Evolutionary conservation across 352 stramenopile species (phyloP).

Genomic region (Saprolegnia parasitica): DNA sequence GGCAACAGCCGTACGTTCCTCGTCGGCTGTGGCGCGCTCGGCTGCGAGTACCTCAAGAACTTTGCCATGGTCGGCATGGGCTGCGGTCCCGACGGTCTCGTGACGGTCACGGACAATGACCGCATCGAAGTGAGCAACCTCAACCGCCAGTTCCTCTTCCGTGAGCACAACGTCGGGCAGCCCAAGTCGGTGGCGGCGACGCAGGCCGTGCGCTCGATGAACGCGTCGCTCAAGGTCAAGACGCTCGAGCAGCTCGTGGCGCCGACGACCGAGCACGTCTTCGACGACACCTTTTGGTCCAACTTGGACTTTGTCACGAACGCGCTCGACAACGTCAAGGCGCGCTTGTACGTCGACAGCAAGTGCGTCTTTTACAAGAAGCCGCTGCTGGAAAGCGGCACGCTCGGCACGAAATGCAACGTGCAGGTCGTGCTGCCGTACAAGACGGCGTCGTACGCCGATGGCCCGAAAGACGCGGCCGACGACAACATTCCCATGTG

Average conservation of each 20-base stretch:
- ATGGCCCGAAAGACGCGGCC: slow-evolving; percentile 93
- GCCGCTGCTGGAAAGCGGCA: slow-evolving; percentile 97
- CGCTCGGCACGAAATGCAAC: slow-evolving; percentile 98
- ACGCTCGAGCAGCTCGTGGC: slow-evolving; percentile 75
- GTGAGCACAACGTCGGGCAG: slow-evolving; percentile 81
- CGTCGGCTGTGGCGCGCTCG: slow-evolving; percentile 72
- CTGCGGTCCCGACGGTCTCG: slow-evolving; percentile 66
- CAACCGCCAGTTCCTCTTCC: slow-evolving; percentile 84
- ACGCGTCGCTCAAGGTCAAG: slow-evolving; percentile 68
- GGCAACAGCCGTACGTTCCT: slow-evolving; percentile 72
- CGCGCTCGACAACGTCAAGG: slow-evolving; percentile 98
- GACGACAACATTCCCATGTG: slow-evolving; percentile 99
- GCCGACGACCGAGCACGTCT: slow-evolving; percentile 75
- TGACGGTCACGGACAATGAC: slow-evolving; percentile 84
- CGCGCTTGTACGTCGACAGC: slow-evolving; percentile 96
- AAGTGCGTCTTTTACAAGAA: slow-evolving; percentile 97
- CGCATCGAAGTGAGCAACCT: slow-evolving; percentile 86
- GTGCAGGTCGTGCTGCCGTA: slow-evolving; percentile 85
- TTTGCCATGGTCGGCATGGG: slow-evolving; percentile 79
- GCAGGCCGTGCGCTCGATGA: slow-evolving; percentile 70
- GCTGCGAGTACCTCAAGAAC: slow-evolving; percentile 85
- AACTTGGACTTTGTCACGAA: slow-evolving; percentile 96
- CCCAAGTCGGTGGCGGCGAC: slow-evolving; percentile 80
- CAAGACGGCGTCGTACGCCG: slow-evolving; percentile 92
- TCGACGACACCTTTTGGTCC: slow-evolving; percentile 78